Conservation (phyloP, 345 rosid species). For the Camelina hispida region DNA sequence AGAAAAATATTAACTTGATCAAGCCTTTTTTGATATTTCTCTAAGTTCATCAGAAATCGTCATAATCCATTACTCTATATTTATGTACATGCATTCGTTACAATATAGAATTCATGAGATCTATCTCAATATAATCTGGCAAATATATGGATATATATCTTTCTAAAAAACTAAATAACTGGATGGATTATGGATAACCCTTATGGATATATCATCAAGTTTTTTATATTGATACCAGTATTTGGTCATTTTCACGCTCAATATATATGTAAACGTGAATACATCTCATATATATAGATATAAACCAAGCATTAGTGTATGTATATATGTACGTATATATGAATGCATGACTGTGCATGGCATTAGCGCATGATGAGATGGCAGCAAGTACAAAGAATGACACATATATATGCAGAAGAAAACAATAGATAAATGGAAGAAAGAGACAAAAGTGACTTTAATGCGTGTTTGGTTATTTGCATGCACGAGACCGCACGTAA, state of each 20-base stretch:
- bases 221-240: no score
- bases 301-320: not conserved
- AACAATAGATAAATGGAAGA: conserved; percentile 15
- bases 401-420: conserved; percentile 8
- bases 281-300: not conserved
- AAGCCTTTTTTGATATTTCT: not conserved
- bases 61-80: not conserved
- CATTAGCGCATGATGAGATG: conserved; percentile 35
- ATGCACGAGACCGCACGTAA: conserved; percentile 45
- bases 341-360: conserved; percentile 19
- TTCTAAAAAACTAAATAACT: no score
- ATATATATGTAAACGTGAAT: not conserved
- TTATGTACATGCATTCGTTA: not conserved
- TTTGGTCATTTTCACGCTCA: no score
- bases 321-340: no score
- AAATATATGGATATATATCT: no score
- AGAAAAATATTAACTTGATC: not conserved
- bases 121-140: no score
- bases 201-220: no score
- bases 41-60: not conserved
- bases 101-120: no score
- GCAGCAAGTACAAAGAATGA: conserved; percentile 33
- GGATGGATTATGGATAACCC: no score
- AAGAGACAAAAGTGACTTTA: conserved; percentile 45
- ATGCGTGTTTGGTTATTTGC: conserved; percentile 46